These are phyloP conservation scores for Penicillium parvum DNA, from an alignment of 495 filamentous ascomycete species.

Conservation along the genomic window DNA sequence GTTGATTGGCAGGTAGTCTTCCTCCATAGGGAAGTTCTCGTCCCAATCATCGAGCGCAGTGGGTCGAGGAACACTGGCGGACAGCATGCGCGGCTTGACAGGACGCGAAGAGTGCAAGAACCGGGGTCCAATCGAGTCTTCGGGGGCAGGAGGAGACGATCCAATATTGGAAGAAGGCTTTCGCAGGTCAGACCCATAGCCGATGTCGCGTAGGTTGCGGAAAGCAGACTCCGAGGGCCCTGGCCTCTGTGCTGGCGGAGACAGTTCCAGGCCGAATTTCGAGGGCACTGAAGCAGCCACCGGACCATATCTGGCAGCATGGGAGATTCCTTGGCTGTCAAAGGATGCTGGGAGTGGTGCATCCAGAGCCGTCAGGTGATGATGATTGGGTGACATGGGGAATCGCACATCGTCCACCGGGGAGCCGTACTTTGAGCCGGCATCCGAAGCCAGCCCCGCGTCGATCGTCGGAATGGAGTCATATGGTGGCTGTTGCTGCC, in stretches of 20 bases:
- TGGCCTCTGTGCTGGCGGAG: constrained; percentile 59
- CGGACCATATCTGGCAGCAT: constrained; percentile 82
- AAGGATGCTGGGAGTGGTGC: constrained; percentile 93
- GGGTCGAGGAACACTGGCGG: constrained; percentile 68
- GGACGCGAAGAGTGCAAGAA: constrained; percentile 83
- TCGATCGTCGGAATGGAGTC: constrained; percentile 71
- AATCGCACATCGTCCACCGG: constrained; percentile 68
- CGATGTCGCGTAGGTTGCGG: constrained; percentile 75
- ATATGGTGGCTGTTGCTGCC: constrained; percentile 38
- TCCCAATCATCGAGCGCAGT: constrained; percentile 72
- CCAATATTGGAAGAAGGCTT: constrained; percentile 51
- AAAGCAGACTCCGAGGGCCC: constrained; percentile 62
- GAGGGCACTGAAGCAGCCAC: constrained; percentile 91
- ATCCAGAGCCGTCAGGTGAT: constrained; percentile 79
- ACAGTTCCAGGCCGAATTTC: constrained; percentile 81
- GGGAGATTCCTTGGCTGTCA: constrained; percentile 92
- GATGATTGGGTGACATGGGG: constrained; percentile 64
- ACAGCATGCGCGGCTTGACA: constrained; percentile 63
- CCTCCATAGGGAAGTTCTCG: constrained; percentile 82
- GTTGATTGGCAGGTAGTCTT: constrained; percentile 83
- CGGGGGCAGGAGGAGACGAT: constrained; percentile 59
- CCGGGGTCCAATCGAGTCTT: constrained; percentile 56
- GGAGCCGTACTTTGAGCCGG: constrained; percentile 81
- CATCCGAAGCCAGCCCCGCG: constrained; percentile 70
- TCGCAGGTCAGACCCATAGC: constrained; percentile 67